Percentiles rank a stretch among this genome's conserved stretches.
These are phyloP conservation scores for Nannochloris sp. DNA, from an alignment of 139 green algal species.

Conservation along the genomic window DNA sequence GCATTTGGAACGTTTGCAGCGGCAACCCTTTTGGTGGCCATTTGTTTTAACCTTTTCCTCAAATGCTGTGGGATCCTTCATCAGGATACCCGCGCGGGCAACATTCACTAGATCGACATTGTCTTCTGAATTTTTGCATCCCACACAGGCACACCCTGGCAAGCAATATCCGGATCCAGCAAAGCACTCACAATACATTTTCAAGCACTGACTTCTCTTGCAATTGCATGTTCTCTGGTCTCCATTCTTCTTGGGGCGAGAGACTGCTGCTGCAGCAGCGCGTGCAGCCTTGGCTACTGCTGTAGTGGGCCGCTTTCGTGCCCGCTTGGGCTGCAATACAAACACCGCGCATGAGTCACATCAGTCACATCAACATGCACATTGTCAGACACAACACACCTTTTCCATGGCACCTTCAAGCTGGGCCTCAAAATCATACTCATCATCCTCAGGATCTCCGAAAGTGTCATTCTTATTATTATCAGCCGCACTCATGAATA, in stretches of 20 bases:
- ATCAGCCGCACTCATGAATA: not conserved
- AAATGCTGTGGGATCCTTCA: constrained; percentile 53
- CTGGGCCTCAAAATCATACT: constrained; percentile 10
- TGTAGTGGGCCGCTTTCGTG: not conserved
- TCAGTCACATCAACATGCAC: not conserved
- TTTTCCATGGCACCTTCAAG: constrained; percentile 8
- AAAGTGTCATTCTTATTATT: not conserved
- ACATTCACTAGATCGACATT: constrained; percentile 5
- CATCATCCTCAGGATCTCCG: constrained; percentile 12
- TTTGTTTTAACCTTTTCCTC: constrained; percentile 50
- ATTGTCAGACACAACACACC: not conserved
- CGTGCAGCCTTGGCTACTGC: not conserved
- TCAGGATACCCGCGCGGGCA: constrained; percentile 24
- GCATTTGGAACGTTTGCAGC: constrained; percentile 52
- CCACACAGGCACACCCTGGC: constrained; percentile 49
- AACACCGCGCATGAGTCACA: not conserved
- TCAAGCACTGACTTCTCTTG: constrained; percentile 80
- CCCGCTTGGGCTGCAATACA: not conserved
- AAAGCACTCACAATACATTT: constrained; percentile 92
- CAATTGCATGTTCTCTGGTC: constrained; percentile 60
- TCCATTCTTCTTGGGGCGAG: not conserved
- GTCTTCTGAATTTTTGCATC: constrained; percentile 54
- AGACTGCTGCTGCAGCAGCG: not conserved
- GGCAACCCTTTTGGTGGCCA: constrained; percentile 70
- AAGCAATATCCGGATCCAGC: constrained; percentile 34